A percentile compares a stretch with the other conserved stretches of the same genome.
Conservation (phyloP, 1,284 basidiomycete genomes). For the Sporisorium exsertum region DNA sequence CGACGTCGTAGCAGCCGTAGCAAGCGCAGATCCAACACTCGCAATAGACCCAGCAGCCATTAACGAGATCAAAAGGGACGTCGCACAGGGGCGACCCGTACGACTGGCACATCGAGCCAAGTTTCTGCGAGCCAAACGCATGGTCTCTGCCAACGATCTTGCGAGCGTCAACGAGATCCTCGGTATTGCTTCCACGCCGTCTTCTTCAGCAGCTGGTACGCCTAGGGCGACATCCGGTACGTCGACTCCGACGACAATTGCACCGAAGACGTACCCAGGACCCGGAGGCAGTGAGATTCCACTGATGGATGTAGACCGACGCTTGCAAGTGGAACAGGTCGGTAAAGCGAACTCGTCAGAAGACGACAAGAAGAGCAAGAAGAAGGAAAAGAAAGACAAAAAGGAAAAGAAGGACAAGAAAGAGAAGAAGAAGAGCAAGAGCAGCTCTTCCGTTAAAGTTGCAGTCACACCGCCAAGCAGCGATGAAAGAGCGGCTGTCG, state of each 20-base stretch:
- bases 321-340: conserved; percentile 29
- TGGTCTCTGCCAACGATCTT: conserved; percentile 56
- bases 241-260: conserved; percentile 17
- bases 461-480: not conserved
- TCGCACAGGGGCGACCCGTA: conserved; percentile 23
- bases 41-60: conserved; percentile 29
- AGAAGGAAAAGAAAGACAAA: conserved; percentile 25
- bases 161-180: conserved; percentile 66
- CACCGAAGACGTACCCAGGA: conserved; percentile 42
- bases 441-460: not conserved
- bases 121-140: conserved; percentile 65
- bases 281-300: conserved; percentile 44
- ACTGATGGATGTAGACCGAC: conserved; percentile 46
- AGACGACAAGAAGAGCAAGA: conserved; percentile 19
- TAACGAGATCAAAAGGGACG: conserved; percentile 44
- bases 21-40: conserved; percentile 15
- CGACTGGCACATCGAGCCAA: conserved; percentile 60
- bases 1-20: conserved; percentile 26
- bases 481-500: conserved; percentile 2
- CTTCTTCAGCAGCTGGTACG: conserved; percentile 46
- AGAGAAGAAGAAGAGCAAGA: conserved; percentile 46
- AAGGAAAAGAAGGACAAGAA: conserved; percentile 24
- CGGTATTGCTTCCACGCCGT: conserved; percentile 54
- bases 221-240: conserved; percentile 32
- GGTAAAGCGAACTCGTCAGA: conserved; percentile 6